These are phyloP conservation scores for Coemansia sp. DNA, from an alignment of 192 early-diverging fungal species.

Conservation along the genomic window DNA sequence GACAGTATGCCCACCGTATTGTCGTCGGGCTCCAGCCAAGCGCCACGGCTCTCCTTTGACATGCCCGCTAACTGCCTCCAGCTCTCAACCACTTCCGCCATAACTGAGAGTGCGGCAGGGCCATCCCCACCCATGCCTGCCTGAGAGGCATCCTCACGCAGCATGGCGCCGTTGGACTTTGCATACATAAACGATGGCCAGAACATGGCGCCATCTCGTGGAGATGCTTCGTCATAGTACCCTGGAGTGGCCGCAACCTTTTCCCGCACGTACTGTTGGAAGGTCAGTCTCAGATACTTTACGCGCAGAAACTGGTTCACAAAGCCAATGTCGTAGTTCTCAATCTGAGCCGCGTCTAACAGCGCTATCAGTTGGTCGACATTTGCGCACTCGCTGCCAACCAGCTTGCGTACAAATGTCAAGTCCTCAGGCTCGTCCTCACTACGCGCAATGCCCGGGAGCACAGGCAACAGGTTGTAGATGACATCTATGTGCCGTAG, in stretches of 20 bases:
- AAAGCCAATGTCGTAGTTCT: constrained; percentile 35
- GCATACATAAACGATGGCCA: constrained; percentile 49
- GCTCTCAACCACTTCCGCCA: constrained; percentile 17
- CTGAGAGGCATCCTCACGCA: not conserved
- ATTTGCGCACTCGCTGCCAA: constrained; percentile 4
- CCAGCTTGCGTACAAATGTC: constrained; percentile 13
- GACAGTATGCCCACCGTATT: constrained; percentile 39
- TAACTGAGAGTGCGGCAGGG: constrained; percentile 6
- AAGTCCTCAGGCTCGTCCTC: constrained; percentile 11
- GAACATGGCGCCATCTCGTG: constrained; percentile 15
- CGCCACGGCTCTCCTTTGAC: not conserved
- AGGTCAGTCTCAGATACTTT: constrained; percentile 39
- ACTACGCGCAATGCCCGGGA: constrained; percentile 13
- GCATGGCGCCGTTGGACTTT: constrained; percentile 20
- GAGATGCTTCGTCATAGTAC: not conserved
- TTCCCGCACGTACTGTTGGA: constrained; percentile 34
- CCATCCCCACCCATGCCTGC: constrained; percentile 1
- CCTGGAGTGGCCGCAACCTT: constrained; percentile 10
- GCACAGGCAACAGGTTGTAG: constrained; percentile 28
- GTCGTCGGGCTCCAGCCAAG: constrained; percentile 13
- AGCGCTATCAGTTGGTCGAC: constrained; percentile 13
- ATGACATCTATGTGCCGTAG: constrained; percentile 25
- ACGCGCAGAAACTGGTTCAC: constrained; percentile 46
- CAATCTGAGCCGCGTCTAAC: constrained; percentile 16
- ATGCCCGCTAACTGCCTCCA: constrained; percentile 18